Conservation (phyloP, 2,329 filamentous ascomycete species). For the Fusarium clavum region DNA sequence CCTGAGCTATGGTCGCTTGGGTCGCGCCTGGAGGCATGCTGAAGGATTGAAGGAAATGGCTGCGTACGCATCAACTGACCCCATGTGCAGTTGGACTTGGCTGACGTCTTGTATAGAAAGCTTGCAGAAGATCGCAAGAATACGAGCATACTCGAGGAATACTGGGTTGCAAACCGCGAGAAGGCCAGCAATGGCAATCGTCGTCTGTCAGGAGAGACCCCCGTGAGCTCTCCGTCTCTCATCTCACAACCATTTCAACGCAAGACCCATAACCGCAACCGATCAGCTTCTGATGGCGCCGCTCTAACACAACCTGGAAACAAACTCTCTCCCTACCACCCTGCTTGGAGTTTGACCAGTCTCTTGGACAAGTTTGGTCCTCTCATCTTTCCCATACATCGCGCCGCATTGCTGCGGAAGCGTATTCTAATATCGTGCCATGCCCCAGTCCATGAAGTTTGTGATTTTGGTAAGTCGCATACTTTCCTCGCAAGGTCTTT, state of each 20-base stretch:
- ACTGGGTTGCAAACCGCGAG: constrained; percentile 74
- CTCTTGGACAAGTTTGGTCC: constrained; percentile 89
- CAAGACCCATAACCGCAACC: constrained; percentile 64
- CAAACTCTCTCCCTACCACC: constrained; percentile 81
- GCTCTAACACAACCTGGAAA: constrained; percentile 70
- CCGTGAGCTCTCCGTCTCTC: constrained; percentile 63
- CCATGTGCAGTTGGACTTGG: constrained; percentile 5
- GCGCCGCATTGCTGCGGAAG: constrained; percentile 86
- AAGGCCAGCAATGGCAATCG: constrained; percentile 51
- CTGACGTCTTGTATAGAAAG: constrained; percentile 55
- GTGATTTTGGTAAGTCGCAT: constrained; percentile 82
- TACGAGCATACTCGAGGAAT: constrained; percentile 75
- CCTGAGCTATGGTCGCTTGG: constrained; percentile 84
- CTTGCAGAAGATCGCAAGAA: constrained; percentile 74
- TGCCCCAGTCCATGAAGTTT: constrained; percentile 85
- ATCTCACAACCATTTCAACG: constrained; percentile 48
- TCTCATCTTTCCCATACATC: constrained; percentile 89
- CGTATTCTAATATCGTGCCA: constrained; percentile 88
- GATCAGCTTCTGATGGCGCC: constrained; percentile 71
- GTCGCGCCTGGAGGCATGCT: constrained; percentile 90
- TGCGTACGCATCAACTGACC: constrained; percentile 59
- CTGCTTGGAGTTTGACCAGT: constrained; percentile 82
- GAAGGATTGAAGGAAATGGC: constrained; percentile 80
- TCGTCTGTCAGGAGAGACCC: constrained; percentile 57
- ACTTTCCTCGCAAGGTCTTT: fast-evolving